These are phyloP conservation scores for Arthroderma sp. DNA, from an alignment of 2,329 filamentous ascomycete species.

Conservation along the genomic window DNA sequence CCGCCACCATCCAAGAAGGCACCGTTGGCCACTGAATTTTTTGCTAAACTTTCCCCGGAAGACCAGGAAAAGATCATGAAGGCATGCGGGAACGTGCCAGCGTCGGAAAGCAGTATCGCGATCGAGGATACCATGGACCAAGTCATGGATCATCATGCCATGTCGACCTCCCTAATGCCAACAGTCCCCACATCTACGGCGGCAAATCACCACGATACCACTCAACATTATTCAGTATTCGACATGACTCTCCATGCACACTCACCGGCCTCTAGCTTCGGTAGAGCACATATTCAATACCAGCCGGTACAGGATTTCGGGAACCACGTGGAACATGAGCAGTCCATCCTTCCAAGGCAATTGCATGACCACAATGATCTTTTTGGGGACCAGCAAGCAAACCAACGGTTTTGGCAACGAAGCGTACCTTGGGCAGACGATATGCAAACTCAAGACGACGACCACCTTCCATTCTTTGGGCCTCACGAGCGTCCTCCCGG, in stretches of 20 bases:
- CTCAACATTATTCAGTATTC: constrained; percentile 24
- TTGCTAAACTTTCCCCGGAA: constrained; percentile 25
- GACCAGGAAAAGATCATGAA: constrained; percentile 32
- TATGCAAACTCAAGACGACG: constrained; percentile 31
- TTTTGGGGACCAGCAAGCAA: constrained; percentile 32
- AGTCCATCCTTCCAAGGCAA: constrained; percentile 14
- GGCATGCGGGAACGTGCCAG: constrained; percentile 27
- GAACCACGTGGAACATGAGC: constrained; percentile 21
- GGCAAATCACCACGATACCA: constrained; percentile 7
- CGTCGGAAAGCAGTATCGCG: constrained; percentile 14
- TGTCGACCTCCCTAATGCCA: constrained; percentile 14
- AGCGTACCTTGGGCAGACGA: constrained; percentile 28
- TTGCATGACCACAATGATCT: constrained; percentile 31
- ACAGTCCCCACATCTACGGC: constrained; percentile 16
- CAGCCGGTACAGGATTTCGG: constrained; percentile 30
- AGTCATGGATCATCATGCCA: constrained; percentile 19
- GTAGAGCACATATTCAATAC: constrained; percentile 29
- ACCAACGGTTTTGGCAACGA: constrained; percentile 32
- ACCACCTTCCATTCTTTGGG: constrained; percentile 31
- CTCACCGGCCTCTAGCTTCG: constrained; percentile 31
- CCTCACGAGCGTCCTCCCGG: constrained; percentile 29
- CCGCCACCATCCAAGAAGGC: constrained; percentile 23
- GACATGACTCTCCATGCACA: constrained; percentile 32
- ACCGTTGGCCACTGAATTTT: constrained; percentile 31
- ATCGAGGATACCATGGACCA: constrained; percentile 11